These are phyloP conservation scores for Oryza meyeriana DNA, from an alignment of 176 grass and related monocot species.

Conservation along the genomic window DNA sequence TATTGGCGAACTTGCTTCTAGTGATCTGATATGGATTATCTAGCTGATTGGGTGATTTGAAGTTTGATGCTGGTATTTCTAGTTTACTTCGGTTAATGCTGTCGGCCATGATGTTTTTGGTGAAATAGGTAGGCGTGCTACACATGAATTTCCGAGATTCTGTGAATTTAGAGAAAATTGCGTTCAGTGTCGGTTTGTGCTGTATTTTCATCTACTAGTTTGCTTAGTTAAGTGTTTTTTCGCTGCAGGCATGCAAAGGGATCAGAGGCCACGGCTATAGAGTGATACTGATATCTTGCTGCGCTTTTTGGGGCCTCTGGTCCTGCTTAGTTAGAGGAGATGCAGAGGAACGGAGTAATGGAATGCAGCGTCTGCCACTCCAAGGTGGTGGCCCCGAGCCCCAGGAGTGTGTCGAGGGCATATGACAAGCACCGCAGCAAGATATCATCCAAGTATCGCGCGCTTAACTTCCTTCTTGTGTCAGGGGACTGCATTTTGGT, in stretches of 20 bases:
- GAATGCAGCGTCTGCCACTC: constrained; percentile 83
- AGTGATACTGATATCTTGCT: constrained; percentile 5
- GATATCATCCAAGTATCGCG: constrained; percentile 72
- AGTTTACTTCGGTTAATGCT: neutral
- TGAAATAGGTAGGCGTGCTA: neutral
- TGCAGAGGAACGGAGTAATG: constrained; percentile 80
- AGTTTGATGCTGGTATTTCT: neutral
- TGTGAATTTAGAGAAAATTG: neutral
- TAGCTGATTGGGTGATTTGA: neutral
- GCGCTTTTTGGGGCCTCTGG: neutral
- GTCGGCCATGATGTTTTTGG: neutral
- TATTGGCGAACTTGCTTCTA: neutral
- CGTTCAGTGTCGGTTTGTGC: neutral
- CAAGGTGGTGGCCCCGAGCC: constrained; percentile 62
- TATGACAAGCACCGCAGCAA: constrained; percentile 85
- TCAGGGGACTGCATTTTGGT: constrained; percentile 87
- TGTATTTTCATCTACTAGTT: neutral
- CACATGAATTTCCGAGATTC: neutral
- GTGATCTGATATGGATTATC: constrained; percentile 12
- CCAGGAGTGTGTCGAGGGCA: constrained; percentile 77
- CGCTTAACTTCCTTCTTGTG: constrained; percentile 70
- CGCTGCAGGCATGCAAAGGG: neutral
- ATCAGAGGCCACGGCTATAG: constrained; percentile 20
- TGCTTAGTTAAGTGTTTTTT: constrained; percentile 7
- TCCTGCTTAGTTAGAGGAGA: constrained; percentile 34